Conservation (phyloP, 805 yeast genomes). For the Cyberlindnera mrakii region DNA sequence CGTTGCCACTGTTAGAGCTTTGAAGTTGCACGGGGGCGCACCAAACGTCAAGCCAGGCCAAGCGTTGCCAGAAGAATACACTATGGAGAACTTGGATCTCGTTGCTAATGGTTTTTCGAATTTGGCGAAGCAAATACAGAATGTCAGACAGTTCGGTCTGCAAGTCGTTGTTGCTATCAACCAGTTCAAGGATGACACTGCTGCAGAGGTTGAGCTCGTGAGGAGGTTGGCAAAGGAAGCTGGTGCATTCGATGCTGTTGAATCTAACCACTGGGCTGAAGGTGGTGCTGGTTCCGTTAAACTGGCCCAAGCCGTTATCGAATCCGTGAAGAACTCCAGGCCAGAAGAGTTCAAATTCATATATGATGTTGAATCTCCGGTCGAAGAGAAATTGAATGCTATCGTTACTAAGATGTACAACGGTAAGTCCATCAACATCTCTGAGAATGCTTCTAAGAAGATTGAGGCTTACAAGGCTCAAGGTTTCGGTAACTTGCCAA, state of each 20-base stretch:
- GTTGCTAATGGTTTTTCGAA: conserved; percentile 67
- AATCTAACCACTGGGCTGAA: conserved; percentile 81
- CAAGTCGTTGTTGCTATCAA: conserved; percentile 82
- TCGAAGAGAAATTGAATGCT: conserved; percentile 60
- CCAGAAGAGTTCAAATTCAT: conserved; percentile 42
- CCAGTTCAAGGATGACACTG: conserved; percentile 70
- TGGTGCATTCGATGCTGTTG: conserved; percentile 75
- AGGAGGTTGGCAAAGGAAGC: conserved; percentile 64
- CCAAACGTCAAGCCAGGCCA: conserved; percentile 86
- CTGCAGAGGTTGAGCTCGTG: conserved; percentile 61
- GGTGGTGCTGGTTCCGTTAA: conserved; percentile 81
- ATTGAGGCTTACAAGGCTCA: conserved; percentile 62
- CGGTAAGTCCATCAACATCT: conserved; percentile 64
- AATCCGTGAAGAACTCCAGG: conserved; percentile 45
- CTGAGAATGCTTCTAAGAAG: conserved; percentile 64
- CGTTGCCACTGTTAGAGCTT: conserved; percentile 81
- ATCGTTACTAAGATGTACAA: conserved; percentile 78
- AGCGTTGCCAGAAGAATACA: conserved; percentile 66
- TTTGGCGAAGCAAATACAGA: conserved; percentile 69
- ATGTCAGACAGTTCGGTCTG: conserved; percentile 65
- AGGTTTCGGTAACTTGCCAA: conserved; percentile 73
- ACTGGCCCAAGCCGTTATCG: conserved; percentile 64
- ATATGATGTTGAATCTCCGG: conserved; percentile 55
- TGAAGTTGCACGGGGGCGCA: conserved; percentile 85
- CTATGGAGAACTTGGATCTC: conserved; percentile 63